Evolutionary conservation across 306 rosid species (phyloP), one percentile per base, ranked within the genome.

Genomic region (Prunus mira): DNA sequence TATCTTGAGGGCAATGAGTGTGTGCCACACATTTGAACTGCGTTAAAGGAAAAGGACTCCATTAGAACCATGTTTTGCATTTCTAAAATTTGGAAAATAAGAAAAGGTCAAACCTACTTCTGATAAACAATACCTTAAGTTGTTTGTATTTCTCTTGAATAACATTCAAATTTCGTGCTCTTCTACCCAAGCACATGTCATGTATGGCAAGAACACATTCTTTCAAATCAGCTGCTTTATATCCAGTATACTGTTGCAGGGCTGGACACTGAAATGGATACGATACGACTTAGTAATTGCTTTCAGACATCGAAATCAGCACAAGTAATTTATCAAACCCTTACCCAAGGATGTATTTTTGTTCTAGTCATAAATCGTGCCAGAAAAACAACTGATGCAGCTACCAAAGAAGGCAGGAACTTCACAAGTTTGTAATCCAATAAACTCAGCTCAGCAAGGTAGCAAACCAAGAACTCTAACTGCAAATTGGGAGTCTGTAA

Each of bases 391-490:
- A 84, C 92, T 9, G 97, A 89, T 6, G 99, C 92, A 3, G 99
- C 98, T 52, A 92, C 88, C 85, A 89, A 65, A 76, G 99, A 96
- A 73, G 99, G 98, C 88, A 92, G 77, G 78, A 87, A 91, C 72
- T 88, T 96, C 6, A 96, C 87, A 69, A 90, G 91, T 51, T 79
- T 76, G 73, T 91, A 96, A 78, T 96, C 99, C 84, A 96, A 83
- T 73, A 91, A 86, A 79, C 99, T 96, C 73, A 92, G 87, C 81
- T 96, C 99, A 0, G 96, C 91, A 50, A 96, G 93, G 76, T 91
- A 92, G 87, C 57, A 68, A 51, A 89, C 72, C 78, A 92, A 87
- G 83, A 86, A 88, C 81, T 92, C 97, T 46, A 91, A 86, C 67
- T 83, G 92, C 67, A 89, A 73, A 28, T 78, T 84, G 14, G 83